Conservation (phyloP, 2,329 filamentous ascomycete species). For the Chaetomium sp. region DNA sequence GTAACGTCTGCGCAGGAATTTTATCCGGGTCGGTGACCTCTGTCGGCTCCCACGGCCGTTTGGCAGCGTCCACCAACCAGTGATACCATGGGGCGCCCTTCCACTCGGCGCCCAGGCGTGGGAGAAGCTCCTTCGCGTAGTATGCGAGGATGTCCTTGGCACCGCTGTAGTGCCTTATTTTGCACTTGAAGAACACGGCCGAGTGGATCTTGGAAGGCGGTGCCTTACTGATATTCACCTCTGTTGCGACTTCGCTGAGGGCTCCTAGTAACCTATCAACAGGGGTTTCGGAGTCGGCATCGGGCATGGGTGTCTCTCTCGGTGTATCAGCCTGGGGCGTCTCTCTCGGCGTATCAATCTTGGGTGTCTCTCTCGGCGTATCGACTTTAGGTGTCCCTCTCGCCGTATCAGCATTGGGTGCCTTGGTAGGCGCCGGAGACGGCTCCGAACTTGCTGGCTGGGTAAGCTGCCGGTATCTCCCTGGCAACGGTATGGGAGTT, state of each 20-base stretch:
- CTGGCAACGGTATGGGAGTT: conserved; percentile 30
- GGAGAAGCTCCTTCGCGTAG: conserved; percentile 47
- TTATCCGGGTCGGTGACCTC: conserved; percentile 35
- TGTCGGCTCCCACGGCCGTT: conserved; percentile 37
- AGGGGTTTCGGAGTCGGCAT: conserved; percentile 19
- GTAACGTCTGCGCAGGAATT: conserved; percentile 34
- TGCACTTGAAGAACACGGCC: conserved; percentile 45
- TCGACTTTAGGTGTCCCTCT: background rate
- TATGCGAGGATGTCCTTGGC: conserved; percentile 49
- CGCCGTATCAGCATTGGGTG: background rate
- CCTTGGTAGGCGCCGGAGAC: background rate
- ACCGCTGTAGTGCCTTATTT: conserved; percentile 42
- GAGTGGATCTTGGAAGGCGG: conserved; percentile 40
- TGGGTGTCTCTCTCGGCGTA: background rate
- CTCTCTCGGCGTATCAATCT: background rate
- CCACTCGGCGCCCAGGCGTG: conserved; percentile 42
- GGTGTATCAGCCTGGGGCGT: background rate
- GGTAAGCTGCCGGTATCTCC: conserved; percentile 22
- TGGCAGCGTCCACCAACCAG: conserved; percentile 41
- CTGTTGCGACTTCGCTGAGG: conserved; percentile 35
- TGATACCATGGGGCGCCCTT: conserved; percentile 38
- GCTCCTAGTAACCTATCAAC: conserved; percentile 35
- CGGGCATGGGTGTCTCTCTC: background rate
- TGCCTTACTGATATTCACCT: conserved; percentile 37
- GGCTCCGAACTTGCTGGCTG: conserved; percentile 9